Percentiles rank a stretch among this genome's conserved stretches.
Conservation (phyloP, 1,284 basidiomycete species). For the Inonotus hispidus region DNA sequence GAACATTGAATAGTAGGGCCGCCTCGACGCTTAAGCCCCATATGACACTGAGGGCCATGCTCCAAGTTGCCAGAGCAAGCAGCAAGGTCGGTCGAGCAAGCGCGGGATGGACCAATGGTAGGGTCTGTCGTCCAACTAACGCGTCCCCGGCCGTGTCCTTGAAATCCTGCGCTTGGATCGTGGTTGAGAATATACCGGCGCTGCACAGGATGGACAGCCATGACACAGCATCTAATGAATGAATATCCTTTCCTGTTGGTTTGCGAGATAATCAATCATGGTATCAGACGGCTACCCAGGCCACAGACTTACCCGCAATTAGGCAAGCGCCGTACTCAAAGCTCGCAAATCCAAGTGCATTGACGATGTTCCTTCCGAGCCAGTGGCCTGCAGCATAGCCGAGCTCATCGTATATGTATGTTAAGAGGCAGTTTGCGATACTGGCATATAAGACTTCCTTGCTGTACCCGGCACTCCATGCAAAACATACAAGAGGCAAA, state of each 20-base stretch:
- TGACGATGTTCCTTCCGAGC: slow-evolving; percentile 32
- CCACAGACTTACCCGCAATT: slow-evolving; percentile 30
- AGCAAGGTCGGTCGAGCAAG: slow-evolving; percentile 20
- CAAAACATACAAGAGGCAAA: slow-evolving; percentile 31
- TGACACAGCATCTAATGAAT: slow-evolving; percentile 20
- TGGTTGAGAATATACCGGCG: slow-evolving; percentile 30
- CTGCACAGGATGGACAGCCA: slow-evolving; percentile 26
- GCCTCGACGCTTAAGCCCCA: slow-evolving; percentile 10
- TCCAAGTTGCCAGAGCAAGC: slow-evolving; percentile 27
- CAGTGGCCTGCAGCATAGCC: slow-evolving; percentile 31
- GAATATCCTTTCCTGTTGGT: slow-evolving; percentile 1
- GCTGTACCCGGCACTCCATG: slow-evolving; percentile 30
- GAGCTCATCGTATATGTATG: slow-evolving; percentile 34
- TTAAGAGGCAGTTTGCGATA: slow-evolving; percentile 28
- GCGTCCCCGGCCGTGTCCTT: slow-evolving; percentile 36
- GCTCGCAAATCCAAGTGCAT: slow-evolving; percentile 33
- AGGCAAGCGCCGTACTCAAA: slow-evolving; percentile 36
- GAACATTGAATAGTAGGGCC: slow-evolving; percentile 2
- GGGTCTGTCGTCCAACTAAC: slow-evolving; percentile 32
- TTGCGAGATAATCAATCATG: background rate
- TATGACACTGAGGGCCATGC: slow-evolving; percentile 22
- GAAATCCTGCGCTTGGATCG: slow-evolving; percentile 39
- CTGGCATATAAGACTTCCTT: slow-evolving; percentile 28
- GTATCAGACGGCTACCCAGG: background rate
- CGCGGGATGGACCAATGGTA: slow-evolving; percentile 33